These are phyloP conservation scores for Onygena corvina DNA, from an alignment of 2,329 filamentous ascomycete genomes.

Conservation along the genomic window DNA sequence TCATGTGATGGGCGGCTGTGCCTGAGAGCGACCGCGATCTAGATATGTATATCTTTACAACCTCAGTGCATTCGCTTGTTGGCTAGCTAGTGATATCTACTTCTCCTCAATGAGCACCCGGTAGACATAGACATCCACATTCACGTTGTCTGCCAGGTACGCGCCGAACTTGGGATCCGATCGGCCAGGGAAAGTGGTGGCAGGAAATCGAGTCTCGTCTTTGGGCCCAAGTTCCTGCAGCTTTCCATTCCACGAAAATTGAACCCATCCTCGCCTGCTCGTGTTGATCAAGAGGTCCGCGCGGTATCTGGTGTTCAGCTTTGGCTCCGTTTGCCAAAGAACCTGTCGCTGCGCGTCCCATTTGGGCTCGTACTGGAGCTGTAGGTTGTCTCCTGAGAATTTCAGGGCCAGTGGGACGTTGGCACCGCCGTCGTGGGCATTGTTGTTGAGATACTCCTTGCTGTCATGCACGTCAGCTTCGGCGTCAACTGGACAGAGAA, in stretches of 20 bases:
- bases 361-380: constrained; percentile 13
- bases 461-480: constrained; percentile 7
- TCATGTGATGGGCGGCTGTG: neutral
- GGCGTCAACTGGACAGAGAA: neutral
- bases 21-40: neutral
- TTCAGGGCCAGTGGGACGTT: constrained; percentile 13
- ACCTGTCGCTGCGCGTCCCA: constrained; percentile 11
- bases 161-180: constrained; percentile 14
- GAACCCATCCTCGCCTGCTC: constrained; percentile 10
- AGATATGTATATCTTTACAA: neutral
- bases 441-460: constrained; percentile 13
- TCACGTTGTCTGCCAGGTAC: constrained; percentile 9
- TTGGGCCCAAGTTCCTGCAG: constrained; percentile 10
- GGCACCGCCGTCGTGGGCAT: constrained; percentile 10
- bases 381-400: constrained; percentile 11
- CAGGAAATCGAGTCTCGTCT: constrained; percentile 7
- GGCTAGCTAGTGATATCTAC: neutral
- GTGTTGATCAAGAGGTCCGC: constrained; percentile 11
- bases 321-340: constrained; percentile 6
- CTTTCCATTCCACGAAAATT: constrained; percentile 11
- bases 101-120: constrained; percentile 10
- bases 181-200: constrained; percentile 13
- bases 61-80: neutral
- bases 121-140: constrained; percentile 13
- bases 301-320: constrained; percentile 10